These are phyloP conservation scores for Diaporthe humulicola DNA, from an alignment of 2,329 filamentous ascomycete species.

Conservation along the genomic window DNA sequence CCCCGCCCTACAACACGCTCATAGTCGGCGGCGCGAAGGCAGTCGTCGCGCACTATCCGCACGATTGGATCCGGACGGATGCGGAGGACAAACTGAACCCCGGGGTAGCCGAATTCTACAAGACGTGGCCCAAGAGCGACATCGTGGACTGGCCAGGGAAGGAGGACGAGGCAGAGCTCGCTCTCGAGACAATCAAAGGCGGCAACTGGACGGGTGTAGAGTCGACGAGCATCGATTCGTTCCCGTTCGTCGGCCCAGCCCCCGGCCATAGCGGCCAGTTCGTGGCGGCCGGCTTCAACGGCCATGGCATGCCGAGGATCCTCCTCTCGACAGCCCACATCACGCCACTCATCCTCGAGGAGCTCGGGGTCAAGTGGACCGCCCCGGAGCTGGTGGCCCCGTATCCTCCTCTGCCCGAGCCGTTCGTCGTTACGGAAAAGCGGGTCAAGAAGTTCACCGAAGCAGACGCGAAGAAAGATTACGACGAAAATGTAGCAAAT, in stretches of 20 bases:
- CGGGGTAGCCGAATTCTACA: conserved; percentile 47
- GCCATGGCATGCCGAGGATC: conserved; percentile 50
- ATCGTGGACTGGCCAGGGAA: conserved; percentile 44
- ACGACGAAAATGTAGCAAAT: conserved; percentile 20
- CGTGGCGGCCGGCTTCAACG: conserved; percentile 46
- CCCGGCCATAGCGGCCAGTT: conserved; percentile 45
- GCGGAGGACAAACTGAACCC: conserved; percentile 46
- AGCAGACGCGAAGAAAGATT: conserved; percentile 33
- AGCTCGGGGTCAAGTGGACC: conserved; percentile 42
- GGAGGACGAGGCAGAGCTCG: conserved; percentile 42
- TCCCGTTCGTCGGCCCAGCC: conserved; percentile 46
- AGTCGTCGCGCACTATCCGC: conserved; percentile 45
- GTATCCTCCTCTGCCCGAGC: conserved; percentile 46
- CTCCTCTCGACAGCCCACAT: conserved; percentile 48
- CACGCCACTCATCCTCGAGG: conserved; percentile 44
- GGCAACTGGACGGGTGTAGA: conserved; percentile 48
- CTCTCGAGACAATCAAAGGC: conserved; percentile 42
- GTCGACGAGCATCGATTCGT: conserved; percentile 39
- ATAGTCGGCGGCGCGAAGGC: conserved; percentile 47
- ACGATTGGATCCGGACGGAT: conserved; percentile 43
- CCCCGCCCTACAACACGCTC: conserved; percentile 48
- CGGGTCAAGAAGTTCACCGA: conserved; percentile 44
- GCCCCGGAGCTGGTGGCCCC: conserved; percentile 41
- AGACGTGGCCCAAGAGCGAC: conserved; percentile 47
- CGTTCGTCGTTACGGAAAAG: conserved; percentile 47